phyloP scores from a whole-genome alignment of 176 grass and related monocot species.

The sorghum (Sorghum bicolor) region DNA sequence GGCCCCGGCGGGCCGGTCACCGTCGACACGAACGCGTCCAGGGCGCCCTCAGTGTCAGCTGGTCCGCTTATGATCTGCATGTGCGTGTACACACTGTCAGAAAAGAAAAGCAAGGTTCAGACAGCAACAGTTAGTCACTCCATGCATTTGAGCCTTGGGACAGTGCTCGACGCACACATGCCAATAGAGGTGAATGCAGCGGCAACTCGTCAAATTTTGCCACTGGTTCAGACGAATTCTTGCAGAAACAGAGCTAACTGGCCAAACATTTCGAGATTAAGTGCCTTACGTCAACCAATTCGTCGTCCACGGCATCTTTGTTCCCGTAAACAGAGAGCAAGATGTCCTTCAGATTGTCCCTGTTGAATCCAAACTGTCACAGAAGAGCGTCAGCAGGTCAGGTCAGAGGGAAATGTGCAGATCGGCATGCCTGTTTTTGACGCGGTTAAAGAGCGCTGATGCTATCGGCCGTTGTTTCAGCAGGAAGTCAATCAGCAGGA shows the following conservation, averaged over 20 bases:
- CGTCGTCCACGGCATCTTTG: constrained; percentile 76
- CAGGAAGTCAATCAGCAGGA: constrained; percentile 79
- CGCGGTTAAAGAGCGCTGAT: constrained; percentile 65
- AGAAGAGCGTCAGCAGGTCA: background rate
- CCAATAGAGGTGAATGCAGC: background rate
- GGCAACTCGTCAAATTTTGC: no score
- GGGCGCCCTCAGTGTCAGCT: constrained; percentile 63
- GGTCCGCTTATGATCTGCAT: constrained; percentile 66
- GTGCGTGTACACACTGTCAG: background rate
- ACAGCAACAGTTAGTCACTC: background rate
- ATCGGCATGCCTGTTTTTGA: constrained; percentile 55
- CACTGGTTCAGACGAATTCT: background rate
- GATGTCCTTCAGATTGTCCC: constrained; percentile 73
- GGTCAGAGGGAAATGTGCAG: background rate
- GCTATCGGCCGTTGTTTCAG: constrained; percentile 74
- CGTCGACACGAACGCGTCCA: constrained; percentile 89
- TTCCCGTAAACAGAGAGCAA: constrained; percentile 69
- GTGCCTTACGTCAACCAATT: constrained; percentile 54
- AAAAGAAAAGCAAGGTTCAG: background rate
- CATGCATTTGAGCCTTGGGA: background rate
- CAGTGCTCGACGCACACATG: background rate
- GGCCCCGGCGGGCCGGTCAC: constrained; percentile 81
- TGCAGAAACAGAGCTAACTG: background rate
- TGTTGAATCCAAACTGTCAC: constrained; percentile 15
- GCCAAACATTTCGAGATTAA: background rate